A percentile compares a stretch with the other conserved stretches of the same genome.
Conservation (phyloP, 2,329 filamentous ascomycete species). For the Simplicillium sp. region DNA sequence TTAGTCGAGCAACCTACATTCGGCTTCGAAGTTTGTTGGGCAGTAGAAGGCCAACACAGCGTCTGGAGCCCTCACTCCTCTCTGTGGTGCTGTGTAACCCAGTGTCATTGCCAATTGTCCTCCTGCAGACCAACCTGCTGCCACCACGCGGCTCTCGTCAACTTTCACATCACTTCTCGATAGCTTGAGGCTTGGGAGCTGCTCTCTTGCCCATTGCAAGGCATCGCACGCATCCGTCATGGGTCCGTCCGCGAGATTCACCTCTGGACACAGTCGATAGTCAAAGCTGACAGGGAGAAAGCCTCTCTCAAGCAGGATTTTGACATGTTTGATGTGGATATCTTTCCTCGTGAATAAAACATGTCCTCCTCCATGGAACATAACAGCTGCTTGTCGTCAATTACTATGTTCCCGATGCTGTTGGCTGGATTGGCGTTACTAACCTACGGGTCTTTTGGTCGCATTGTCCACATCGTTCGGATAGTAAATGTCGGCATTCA, state of each 20-base stretch:
- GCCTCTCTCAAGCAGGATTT: conserved; percentile 23
- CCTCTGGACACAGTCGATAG: conserved; percentile 40
- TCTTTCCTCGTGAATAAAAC: conserved; percentile 27
- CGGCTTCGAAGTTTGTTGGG: conserved; percentile 25
- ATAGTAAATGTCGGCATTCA: conserved; percentile 6
- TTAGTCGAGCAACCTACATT: conserved; percentile 6
- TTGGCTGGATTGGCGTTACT: neutral
- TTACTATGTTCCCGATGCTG: neutral
- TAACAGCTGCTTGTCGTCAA: conserved; percentile 19
- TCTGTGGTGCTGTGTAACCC: conserved; percentile 21
- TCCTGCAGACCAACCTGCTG: conserved; percentile 38
- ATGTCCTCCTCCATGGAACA: conserved; percentile 35
- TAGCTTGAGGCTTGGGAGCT: conserved; percentile 19
- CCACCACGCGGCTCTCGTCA: conserved; percentile 23
- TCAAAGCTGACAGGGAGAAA: conserved; percentile 39
- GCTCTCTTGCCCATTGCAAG: conserved; percentile 25
- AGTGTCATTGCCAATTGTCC: conserved; percentile 15
- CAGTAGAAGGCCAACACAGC: conserved; percentile 36
- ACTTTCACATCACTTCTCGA: conserved; percentile 1
- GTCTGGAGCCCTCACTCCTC: conserved; percentile 23
- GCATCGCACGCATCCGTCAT: conserved; percentile 35
- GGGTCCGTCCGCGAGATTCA: conserved; percentile 32
- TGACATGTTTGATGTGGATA: conserved; percentile 23
- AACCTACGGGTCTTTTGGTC: neutral
- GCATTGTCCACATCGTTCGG: neutral